These are phyloP conservation scores for Pseudopediastrum boryanum DNA, from an alignment of 139 green algal species.

Conservation along the genomic window DNA sequence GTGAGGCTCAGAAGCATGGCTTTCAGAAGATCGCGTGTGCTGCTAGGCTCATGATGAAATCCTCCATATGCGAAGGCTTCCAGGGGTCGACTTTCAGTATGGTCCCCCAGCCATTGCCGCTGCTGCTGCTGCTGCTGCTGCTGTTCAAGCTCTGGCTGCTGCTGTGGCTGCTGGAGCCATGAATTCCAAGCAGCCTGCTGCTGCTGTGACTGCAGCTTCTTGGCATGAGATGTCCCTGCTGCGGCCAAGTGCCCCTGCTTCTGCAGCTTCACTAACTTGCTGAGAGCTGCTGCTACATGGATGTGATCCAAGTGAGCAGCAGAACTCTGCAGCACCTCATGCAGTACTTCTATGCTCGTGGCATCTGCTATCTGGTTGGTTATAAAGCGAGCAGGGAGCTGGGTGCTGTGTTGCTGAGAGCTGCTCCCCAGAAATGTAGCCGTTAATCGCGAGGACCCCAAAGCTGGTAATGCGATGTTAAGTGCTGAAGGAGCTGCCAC, in stretches of 20 bases:
- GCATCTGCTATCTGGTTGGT: background rate
- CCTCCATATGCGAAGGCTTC: too few species aligned
- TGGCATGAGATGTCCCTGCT: background rate
- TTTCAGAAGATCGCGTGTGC: too few species aligned
- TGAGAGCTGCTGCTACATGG: constrained; percentile 20
- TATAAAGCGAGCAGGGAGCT: background rate
- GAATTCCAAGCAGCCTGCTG: too few species aligned
- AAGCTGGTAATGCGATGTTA: too few species aligned
- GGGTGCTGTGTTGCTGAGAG: background rate
- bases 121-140: constrained; percentile 11
- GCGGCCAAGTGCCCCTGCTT: background rate
- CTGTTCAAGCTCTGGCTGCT: background rate
- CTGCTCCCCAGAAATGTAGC: too few species aligned
- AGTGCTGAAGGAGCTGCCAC: background rate
- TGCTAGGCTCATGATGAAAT: too few species aligned
- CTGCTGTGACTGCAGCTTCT: constrained; percentile 9
- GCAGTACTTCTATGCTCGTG: background rate
- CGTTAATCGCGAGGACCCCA: too few species aligned
- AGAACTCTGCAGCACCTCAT: background rate
- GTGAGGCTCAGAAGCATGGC: too few species aligned
- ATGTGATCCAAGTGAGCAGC: constrained; percentile 5
- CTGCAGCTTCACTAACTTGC: background rate
- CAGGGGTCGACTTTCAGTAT: too few species aligned
- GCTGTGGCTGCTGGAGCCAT: background rate
- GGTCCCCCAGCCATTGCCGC: background rate